Evolutionary conservation across 192 early-diverging fungal genomes (phyloP).

Genomic region (Anaeromyces robustus): DNA sequence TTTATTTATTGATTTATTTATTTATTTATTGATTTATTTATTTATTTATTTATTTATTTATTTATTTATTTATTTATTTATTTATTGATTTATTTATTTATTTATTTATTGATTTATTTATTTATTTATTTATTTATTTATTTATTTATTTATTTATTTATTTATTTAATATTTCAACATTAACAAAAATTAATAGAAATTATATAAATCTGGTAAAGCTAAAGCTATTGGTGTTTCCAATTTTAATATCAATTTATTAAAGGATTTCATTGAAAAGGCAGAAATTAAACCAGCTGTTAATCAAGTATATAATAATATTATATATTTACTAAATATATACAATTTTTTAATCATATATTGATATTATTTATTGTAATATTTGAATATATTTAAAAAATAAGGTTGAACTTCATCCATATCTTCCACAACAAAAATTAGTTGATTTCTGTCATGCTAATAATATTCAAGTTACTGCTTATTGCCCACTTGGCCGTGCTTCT

Average conservation of each 20-base stretch:
- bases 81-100: no score
- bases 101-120: no score
- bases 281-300: neutral
- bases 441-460: neutral
- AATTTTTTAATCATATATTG: neutral
- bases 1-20: no score
- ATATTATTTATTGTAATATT: neutral
- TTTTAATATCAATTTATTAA: neutral
- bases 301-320: neutral
- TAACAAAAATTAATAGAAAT: no score
- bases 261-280: neutral
- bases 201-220: neutral
- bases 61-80: no score
- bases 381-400: neutral
- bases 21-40: no score
- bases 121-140: no score
- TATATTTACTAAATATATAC: neutral
- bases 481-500: neutral
- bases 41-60: no score
- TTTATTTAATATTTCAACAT: no score
- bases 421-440: neutral
- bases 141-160: no score
- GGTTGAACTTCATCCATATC: neutral
- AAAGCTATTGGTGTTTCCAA: neutral
- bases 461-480: neutral